phyloP scores from a whole-genome alignment of 1,284 basidiomycete genomes.

The Tilletia walkeri region DNA sequence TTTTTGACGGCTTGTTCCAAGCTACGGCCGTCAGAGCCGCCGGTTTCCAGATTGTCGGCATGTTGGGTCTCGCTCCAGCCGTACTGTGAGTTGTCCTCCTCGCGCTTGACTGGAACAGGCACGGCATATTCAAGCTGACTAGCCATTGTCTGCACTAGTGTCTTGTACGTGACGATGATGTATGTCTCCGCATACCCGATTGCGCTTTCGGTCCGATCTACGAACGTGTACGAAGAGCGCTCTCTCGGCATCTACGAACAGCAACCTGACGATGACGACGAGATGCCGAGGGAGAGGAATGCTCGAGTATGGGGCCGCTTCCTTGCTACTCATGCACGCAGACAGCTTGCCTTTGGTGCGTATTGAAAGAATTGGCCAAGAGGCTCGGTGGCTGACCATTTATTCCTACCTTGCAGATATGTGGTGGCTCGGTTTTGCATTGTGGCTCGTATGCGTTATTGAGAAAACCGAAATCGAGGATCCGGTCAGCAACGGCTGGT shows the following conservation, averaged over 20 bases:
- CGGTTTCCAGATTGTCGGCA: constrained; percentile 74
- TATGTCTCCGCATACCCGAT: constrained; percentile 59
- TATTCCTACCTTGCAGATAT: constrained; percentile 31
- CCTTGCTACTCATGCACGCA: constrained; percentile 73
- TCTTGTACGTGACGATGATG: constrained; percentile 72
- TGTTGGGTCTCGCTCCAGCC: constrained; percentile 73
- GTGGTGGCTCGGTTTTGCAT: constrained; percentile 54
- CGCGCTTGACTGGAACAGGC: neutral
- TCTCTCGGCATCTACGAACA: constrained; percentile 47
- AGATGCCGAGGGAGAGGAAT: constrained; percentile 9
- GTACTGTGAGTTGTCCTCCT: constrained; percentile 64
- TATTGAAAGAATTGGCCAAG: constrained; percentile 2
- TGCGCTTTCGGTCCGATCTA: constrained; percentile 77
- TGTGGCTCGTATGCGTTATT: constrained; percentile 55
- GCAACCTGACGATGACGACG: constrained; percentile 27
- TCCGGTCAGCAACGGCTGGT: constrained; percentile 38
- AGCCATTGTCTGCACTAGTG: neutral
- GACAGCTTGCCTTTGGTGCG: constrained; percentile 73
- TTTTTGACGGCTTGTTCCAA: constrained; percentile 57
- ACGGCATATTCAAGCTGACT: neutral
- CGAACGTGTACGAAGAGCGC: constrained; percentile 92
- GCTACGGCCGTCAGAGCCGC: constrained; percentile 74
- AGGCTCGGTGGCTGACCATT: too few species aligned
- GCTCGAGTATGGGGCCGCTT: constrained; percentile 71
- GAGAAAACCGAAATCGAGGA: constrained; percentile 49